Evolutionary conservation across 441 rosid species (phyloP).

Genomic region (Viola pubescens): DNA sequence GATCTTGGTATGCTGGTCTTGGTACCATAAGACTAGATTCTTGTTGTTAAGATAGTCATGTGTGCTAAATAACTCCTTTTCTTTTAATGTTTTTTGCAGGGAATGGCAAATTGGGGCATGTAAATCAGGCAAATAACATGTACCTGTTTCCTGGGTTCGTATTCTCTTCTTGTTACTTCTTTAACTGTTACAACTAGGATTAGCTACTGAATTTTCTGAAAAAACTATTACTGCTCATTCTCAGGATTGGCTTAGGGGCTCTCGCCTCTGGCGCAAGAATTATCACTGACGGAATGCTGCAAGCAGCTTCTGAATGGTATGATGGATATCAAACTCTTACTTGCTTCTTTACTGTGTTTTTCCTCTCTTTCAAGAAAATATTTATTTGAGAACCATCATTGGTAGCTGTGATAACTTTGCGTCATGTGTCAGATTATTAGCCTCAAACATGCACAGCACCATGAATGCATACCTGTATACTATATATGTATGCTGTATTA

Average conservation of each 20-base stretch:
- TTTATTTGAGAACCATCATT: no score
- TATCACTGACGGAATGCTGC: constrained; percentile 85
- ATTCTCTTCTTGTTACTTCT: constrained; percentile 10
- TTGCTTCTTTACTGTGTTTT: neutral
- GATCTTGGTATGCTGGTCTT: constrained; percentile 50
- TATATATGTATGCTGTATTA: no score
- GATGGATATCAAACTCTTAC: constrained; percentile 15
- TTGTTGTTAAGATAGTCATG: constrained; percentile 9
- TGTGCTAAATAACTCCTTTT: neutral
- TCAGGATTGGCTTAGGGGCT: constrained; percentile 91
- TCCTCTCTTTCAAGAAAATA: no score
- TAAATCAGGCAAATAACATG: constrained; percentile 98
- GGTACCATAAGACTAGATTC: neutral
- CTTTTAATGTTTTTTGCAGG: constrained; percentile 38
- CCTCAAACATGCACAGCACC: no score
- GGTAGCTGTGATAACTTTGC: no score
- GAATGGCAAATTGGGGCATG: constrained; percentile 81
- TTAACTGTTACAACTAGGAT: neutral
- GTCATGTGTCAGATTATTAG: no score
- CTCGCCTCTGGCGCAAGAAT: constrained; percentile 74
- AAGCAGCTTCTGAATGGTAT: constrained; percentile 90
- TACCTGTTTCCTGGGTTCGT: constrained; percentile 97
- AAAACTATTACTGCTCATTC: constrained; percentile 9
- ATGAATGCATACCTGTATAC: no score
- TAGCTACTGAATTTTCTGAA: constrained; percentile 15